phyloP scores from a whole-genome alignment of 176 grass and related monocot genomes.

The Cenchrus purpureus region DNA sequence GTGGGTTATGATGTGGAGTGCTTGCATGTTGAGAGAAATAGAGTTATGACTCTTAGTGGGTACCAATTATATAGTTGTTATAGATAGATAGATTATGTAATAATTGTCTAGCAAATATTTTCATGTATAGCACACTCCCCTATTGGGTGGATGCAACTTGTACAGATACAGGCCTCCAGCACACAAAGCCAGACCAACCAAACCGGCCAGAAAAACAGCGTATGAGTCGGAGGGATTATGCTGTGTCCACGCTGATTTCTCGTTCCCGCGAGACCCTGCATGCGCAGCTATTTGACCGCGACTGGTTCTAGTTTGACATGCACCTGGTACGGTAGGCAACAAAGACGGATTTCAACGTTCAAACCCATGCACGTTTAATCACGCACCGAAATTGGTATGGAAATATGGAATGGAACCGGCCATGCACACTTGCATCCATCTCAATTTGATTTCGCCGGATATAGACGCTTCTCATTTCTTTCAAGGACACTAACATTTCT shows the following conservation, averaged over 20 bases:
- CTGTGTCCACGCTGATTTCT: not conserved
- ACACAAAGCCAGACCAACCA: not conserved
- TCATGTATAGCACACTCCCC: too few species aligned
- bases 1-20: too few species aligned
- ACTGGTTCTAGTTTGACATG: slow-evolving; percentile 23
- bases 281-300: not conserved
- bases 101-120: not conserved
- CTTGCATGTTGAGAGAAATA: too few species aligned
- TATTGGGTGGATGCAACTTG: not conserved
- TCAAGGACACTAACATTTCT: too few species aligned
- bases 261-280: not conserved
- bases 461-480: too few species aligned
- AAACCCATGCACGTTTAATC: not conserved
- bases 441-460: too few species aligned
- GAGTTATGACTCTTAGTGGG: too few species aligned
- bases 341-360: not conserved
- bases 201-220: not conserved
- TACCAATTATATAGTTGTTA: too few species aligned
- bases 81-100: too few species aligned
- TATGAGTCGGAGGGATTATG: not conserved
- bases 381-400: not conserved
- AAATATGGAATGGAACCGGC: not conserved
- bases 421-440: too few species aligned
- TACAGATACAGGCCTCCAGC: not conserved
- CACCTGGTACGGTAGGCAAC: not conserved